Evolutionary conservation across 352 stramenopile genomes (phyloP).

Genomic region (Globisporangium ultimum): DNA sequence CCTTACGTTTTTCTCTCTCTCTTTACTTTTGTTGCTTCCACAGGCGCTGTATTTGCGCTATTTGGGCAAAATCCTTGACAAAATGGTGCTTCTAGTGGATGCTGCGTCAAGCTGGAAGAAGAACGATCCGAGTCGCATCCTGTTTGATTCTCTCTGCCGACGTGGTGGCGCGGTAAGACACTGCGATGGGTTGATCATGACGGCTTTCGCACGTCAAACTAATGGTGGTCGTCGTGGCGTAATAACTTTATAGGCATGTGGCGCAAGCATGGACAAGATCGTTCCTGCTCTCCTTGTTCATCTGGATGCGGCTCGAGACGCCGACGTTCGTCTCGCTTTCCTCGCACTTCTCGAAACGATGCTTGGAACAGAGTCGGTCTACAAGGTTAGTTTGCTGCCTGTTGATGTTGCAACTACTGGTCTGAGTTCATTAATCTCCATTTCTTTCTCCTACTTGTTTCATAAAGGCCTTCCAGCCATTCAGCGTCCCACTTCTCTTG

Average conservation of each 20-base stretch:
- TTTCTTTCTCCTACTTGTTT: background rate
- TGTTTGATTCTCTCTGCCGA: conserved; percentile 79
- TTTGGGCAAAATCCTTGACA: conserved; percentile 47
- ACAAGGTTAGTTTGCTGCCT: conserved; percentile 30
- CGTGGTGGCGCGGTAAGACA: conserved; percentile 49
- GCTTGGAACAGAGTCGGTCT: conserved; percentile 52
- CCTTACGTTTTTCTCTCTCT: background rate
- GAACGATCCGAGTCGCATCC: conserved; percentile 43
- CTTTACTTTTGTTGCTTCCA: background rate
- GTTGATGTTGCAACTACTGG: background rate
- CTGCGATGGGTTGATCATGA: too few relatives aligned
- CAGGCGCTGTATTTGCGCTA: conserved; percentile 61
- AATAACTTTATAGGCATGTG: conserved; percentile 43
- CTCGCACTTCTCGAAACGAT: conserved; percentile 84
- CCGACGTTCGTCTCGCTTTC: conserved; percentile 76
- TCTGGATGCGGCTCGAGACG: conserved; percentile 57
- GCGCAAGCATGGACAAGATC: conserved; percentile 48
- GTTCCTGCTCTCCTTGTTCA: conserved; percentile 66
- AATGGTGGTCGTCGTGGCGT: too few relatives aligned
- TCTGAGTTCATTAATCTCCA: too few relatives aligned
- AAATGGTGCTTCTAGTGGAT: conserved; percentile 45
- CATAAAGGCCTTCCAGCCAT: conserved; percentile 58
- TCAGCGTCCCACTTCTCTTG: conserved; percentile 52
- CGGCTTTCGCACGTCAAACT: too few relatives aligned
- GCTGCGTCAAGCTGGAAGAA: conserved; percentile 53